Conservation (phyloP, 768 basidiomycete genomes). For the Rhodotorula paludigena region DNA sequence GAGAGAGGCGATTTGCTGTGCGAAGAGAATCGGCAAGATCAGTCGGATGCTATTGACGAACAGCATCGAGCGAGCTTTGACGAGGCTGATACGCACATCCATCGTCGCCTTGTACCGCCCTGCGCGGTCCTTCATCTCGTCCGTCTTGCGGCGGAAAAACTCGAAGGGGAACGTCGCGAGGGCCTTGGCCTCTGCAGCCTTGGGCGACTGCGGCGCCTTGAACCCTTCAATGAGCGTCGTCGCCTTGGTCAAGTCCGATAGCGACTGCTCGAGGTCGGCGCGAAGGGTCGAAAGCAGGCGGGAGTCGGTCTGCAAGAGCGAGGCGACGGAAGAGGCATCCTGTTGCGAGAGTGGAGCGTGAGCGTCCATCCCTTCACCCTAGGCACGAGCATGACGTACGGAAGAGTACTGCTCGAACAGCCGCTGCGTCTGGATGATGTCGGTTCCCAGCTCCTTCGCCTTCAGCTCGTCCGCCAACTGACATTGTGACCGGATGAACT, state of each 20-base stretch:
- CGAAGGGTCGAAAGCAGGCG: conserved; percentile 16
- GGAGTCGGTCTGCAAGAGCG: conserved; percentile 10
- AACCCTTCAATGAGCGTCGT: conserved; percentile 27
- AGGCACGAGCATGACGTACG: not conserved
- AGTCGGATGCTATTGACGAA: not conserved
- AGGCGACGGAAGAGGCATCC: conserved; percentile 19
- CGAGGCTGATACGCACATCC: conserved; percentile 12
- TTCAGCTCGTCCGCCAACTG: conserved; percentile 36
- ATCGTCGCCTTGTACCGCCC: conserved; percentile 31
- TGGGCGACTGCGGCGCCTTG: conserved; percentile 7
- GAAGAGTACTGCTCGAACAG: conserved; percentile 20
- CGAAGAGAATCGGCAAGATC: not conserved
- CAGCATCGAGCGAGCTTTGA: not conserved
- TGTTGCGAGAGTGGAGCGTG: not conserved
- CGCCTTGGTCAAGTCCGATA: conserved; percentile 22
- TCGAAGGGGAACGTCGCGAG: conserved; percentile 21
- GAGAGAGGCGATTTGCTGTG: conserved; percentile 27
- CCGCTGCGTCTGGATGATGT: conserved; percentile 27
- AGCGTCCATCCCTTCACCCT: not conserved
- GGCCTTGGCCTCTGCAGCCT: conserved; percentile 4
- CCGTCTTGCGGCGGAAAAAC: conserved; percentile 38
- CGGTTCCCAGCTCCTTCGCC: conserved; percentile 29
- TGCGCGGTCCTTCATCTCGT: conserved; percentile 33
- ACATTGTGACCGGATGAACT: conserved; percentile 32
- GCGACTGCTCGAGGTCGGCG: conserved; percentile 16